A percentile compares a stretch with the other conserved stretches of the same genome.
phyloP scores from a whole-genome alignment of 2,329 filamentous ascomycete species.

The Amauroascus niger region DNA sequence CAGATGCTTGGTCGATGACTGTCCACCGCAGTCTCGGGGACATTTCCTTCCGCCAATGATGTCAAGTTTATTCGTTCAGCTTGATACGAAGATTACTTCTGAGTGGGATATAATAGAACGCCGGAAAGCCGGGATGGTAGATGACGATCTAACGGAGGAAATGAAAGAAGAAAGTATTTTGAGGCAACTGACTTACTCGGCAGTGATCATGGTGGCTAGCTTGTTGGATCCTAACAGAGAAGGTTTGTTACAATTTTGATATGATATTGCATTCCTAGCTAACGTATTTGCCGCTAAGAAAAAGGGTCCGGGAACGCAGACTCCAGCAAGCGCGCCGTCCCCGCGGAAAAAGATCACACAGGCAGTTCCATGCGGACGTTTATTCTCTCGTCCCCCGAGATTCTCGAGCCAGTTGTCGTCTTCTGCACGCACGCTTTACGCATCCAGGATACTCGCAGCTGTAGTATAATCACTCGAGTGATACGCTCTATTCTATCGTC shows the following conservation, averaged over 20 bases:
- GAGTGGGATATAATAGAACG: constrained; percentile 74
- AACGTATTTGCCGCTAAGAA: background rate
- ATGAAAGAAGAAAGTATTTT: constrained; percentile 98
- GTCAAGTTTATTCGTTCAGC: constrained; percentile 69
- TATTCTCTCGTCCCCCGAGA: constrained; percentile 63
- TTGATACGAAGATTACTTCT: constrained; percentile 73
- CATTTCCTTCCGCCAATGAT: constrained; percentile 81
- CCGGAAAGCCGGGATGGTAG: constrained; percentile 50
- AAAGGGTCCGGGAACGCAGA: background rate
- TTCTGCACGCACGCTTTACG: constrained; percentile 87
- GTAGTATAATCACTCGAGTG: constrained; percentile 74
- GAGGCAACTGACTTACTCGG: constrained; percentile 81
- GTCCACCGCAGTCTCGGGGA: constrained; percentile 64
- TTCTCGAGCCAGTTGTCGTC: constrained; percentile 79
- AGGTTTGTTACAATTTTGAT: constrained; percentile 42
- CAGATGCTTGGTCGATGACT: constrained; percentile 82
- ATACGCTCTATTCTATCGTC: constrained; percentile 76
- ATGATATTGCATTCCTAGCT: background rate
- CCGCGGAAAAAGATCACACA: constrained; percentile 20
- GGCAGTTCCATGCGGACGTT: constrained; percentile 60
- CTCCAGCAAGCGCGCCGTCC: background rate
- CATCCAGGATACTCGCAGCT: constrained; percentile 82
- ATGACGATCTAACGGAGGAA: constrained; percentile 78
- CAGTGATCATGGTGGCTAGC: constrained; percentile 82
- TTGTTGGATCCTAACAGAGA: constrained; percentile 65